Evolutionary conservation across 176 grass and related monocot species (phyloP), one percentile per base, ranked within the genome.

Genomic region (Carex myosuroides): DNA sequence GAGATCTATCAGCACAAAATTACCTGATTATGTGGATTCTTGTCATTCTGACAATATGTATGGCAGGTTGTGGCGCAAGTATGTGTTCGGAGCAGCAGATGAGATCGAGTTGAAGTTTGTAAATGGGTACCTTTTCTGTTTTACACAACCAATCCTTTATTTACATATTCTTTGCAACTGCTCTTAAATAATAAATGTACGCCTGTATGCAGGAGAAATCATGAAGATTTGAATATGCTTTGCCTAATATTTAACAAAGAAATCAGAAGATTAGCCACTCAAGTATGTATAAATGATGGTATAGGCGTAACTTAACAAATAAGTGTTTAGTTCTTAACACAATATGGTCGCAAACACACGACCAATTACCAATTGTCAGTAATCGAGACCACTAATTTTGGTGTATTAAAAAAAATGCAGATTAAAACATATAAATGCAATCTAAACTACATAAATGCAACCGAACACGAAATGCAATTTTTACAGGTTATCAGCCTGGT

Each of bases 81-180:
- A 81, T 26, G 79, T 87, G 41, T 89, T 89, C 42, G 89, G 89
- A 37, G 85, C 77, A 53, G 89, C 87, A 20, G 87, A 91, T 67
- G 89, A 91, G 78, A 88, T 94, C 8, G 89, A 94, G 84, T 79
- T 91, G 18, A 94, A 91, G 68, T 94, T 89, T 88, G 89, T 91
- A 26, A 88, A 94, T 55, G 88, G 92, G 92, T 82, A 86, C 8
- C 18, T 79, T 44, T 20, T 21, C 12, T 50, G 10, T 75, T 70
- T 53, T 4, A 39, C 20, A 80, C 1, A 82, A 52, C 9, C 32
- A 64, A 26, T 50, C 41, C 17, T 64, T 61, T 61, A 1, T 37
- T n/a, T 63, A 50, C 33, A 29, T 46, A 50, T 63, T 57, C 62
- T 64, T 37, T 61, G 57, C 57, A 64, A 82, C 61, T 39, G 26